Base-by-base conservation (phyloP, 805 yeast species). In the Candida tammaniensis region DNA sequence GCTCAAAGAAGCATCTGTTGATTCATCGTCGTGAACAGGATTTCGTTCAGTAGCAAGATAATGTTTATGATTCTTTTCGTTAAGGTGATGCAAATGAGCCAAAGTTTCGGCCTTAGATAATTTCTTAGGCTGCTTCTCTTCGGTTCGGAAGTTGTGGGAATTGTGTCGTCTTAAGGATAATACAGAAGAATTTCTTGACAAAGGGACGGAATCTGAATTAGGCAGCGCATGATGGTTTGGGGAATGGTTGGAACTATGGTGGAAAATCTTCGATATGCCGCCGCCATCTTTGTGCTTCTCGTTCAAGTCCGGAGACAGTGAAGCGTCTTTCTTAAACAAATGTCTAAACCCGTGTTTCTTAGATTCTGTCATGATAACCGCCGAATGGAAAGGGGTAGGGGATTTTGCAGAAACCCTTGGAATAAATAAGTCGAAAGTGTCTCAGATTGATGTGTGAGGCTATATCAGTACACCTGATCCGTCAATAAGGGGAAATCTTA, bases 11-110 rank as follows among this genome's bases (percentile, higher is more conserved):
- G 20, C 10, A 7, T 18, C 22, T 18, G 24, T 20, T 17, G 4
- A 19, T 6, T n/a, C 12, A 22, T 19, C 9, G 15, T 24, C 17
- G 12, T 18, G 14, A 11, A 7, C 13, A 10, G 11, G 18, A 13
- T 18, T 35, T 11, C 32, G 30, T 33, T 39, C 44, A 19, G 22
- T 29, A 5, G 33, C 37, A 4, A 34, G 10, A 19, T 24, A 31
- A 13, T 35, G 31, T 18, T 33, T 37, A 28, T 43, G 55, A 40
- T 57, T 58, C 33, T 52, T 55, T 14, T 55, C 44, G 41, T 58
- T 59, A 29, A 60, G 27, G 15, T 51, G 55, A 30, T 61, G 62
- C n/a, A 62, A 40, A 47, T 63, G 68, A 16, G 61, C 58, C 39
- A 59, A 31, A 1, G 72, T 64, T 38, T 65, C 68, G 2, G 65